phyloP scores from a whole-genome alignment of 2,329 filamentous ascomycete genomes.

The Chrysoporthe austroafricana region DNA sequence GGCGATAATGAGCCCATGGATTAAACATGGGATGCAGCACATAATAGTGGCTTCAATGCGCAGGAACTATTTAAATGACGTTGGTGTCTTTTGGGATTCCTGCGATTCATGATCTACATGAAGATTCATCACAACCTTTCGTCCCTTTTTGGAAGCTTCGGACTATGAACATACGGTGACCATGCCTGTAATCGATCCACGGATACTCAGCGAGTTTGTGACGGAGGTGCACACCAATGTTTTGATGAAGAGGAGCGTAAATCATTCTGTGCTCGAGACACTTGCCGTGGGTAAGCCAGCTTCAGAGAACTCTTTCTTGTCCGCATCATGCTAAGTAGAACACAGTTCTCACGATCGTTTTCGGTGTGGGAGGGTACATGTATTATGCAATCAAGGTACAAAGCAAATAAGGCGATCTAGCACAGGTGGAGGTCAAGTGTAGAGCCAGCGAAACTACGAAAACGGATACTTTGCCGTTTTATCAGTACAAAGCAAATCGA shows the following conservation, averaged over 20 bases:
- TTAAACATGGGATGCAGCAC: background rate
- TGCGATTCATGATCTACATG: background rate
- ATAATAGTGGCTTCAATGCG: background rate
- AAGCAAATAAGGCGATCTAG: constrained; percentile 17
- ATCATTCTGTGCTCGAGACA: constrained; percentile 20
- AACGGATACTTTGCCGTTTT: too few relatives aligned
- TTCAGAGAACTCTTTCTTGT: too few relatives aligned
- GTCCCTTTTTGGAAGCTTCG: background rate
- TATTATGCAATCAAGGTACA: constrained; percentile 26
- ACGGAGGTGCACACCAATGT: constrained; percentile 23
- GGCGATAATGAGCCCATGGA: constrained; percentile 5
- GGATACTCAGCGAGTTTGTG: constrained; percentile 21
- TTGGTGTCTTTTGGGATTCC: background rate
- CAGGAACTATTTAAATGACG: background rate
- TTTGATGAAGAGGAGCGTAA: constrained; percentile 20
- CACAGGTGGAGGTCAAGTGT: too few relatives aligned
- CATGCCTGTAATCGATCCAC: constrained; percentile 26
- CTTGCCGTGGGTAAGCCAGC: constrained; percentile 20
- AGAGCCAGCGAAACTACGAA: too few relatives aligned
- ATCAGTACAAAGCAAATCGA: constrained; percentile 23
- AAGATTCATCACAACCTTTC: background rate
- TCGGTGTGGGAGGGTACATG: constrained; percentile 28
- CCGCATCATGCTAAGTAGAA: background rate
- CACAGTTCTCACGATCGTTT: constrained; percentile 21
- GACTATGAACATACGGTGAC: background rate